Conservation (phyloP, 805 yeast species). For the Blastobotrys americana region DNA sequence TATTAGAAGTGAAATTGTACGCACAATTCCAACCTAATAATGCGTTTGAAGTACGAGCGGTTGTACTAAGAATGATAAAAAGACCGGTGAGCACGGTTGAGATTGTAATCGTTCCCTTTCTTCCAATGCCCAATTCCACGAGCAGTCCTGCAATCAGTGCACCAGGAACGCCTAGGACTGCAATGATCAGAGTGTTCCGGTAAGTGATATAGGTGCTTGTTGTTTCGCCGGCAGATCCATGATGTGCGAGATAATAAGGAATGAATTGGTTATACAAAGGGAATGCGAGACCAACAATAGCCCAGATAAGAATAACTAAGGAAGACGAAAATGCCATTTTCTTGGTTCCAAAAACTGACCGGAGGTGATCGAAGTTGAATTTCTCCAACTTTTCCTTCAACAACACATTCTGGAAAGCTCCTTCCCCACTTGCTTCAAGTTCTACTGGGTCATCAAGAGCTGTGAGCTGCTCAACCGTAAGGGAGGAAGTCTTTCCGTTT, state of each 20-base stretch:
- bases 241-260: slow-evolving; percentile 42
- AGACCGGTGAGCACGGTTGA: slow-evolving; percentile 16
- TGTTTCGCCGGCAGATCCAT: slow-evolving; percentile 34
- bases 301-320: slow-evolving; percentile 48
- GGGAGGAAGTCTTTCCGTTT: slow-evolving; percentile 34
- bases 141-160: slow-evolving; percentile 40
- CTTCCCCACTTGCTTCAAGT: slow-evolving; percentile 4
- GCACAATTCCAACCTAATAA: slow-evolving; percentile 17
- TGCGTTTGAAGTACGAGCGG: slow-evolving; percentile 12
- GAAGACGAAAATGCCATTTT: slow-evolving; percentile 38
- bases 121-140: slow-evolving; percentile 14
- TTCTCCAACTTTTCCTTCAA: slow-evolving; percentile 5
- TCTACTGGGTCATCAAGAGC: slow-evolving; percentile 35
- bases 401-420: slow-evolving; percentile 13
- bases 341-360: slow-evolving; percentile 40
- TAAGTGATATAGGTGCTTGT: slow-evolving; percentile 16
- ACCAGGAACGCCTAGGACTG: slow-evolving; percentile 42
- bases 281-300: slow-evolving; percentile 48
- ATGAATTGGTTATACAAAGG: slow-evolving; percentile 49
- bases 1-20: slow-evolving; percentile 14
- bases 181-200: slow-evolving; percentile 33
- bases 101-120: slow-evolving; percentile 13
- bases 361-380: slow-evolving; percentile 31
- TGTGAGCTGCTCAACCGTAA: slow-evolving; percentile 42
- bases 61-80: slow-evolving; percentile 14